Percentiles rank a stretch among this genome's conserved stretches.
Evolutionary conservation across 331 rosid species (phyloP).

Genomic region (Quercus phellos): DNA sequence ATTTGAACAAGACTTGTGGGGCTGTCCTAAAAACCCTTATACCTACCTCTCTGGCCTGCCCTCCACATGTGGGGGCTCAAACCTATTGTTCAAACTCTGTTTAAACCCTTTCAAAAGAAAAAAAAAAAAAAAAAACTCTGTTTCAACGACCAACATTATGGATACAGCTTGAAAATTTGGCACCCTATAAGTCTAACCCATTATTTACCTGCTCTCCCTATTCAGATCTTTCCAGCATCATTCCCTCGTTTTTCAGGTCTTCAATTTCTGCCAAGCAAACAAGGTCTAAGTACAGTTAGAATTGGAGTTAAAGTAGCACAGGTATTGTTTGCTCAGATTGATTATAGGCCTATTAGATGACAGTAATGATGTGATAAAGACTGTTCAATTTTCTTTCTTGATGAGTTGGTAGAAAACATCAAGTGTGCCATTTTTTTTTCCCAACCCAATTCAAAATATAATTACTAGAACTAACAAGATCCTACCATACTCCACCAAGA

Average conservation of each 20-base stretch:
- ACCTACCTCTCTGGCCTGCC: slow-evolving; percentile 68
- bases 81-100: slow-evolving; percentile 8
- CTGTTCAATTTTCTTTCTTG: background rate
- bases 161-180: slow-evolving; percentile 12
- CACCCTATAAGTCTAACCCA: background rate
- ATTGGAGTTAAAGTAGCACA: no score
- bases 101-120: background rate
- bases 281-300: no score
- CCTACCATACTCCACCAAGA: background rate
- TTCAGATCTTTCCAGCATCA: background rate
- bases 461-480: background rate
- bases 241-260: background rate
- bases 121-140: background rate
- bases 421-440: background rate
- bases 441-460: background rate
- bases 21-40: slow-evolving; percentile 35
- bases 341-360: background rate
- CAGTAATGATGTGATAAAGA: background rate
- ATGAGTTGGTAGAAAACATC: background rate
- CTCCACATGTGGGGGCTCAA: slow-evolving; percentile 46
- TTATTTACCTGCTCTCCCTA: background rate
- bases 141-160: slow-evolving; percentile 21
- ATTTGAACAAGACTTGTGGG: slow-evolving; percentile 31
- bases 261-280: background rate
- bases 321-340: background rate